Evolutionary conservation across 768 basidiomycete species (phyloP), one percentile per base, ranked within the genome.

Genomic region (Paxillus rubicundulus): DNA sequence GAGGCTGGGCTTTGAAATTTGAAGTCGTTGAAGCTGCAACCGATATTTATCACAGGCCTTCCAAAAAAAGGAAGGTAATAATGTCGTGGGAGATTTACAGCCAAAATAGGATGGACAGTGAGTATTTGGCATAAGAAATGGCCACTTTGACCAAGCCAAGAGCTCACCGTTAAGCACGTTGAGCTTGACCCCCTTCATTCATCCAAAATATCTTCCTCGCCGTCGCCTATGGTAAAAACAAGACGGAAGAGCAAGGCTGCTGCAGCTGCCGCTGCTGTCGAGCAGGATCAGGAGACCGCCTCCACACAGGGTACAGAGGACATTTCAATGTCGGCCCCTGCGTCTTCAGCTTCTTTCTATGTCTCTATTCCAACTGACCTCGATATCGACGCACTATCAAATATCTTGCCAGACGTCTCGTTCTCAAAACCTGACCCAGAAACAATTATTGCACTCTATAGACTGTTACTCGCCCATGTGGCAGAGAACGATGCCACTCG

Each of bases 331-430:
- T 61, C 62, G 5, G 43, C 50, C 16, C 48, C 57, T 28, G 18
- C 79, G 49, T 65, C 65, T 6, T 49, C 45, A 34, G n/a, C 20
- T 33, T 37, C 59, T 13, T 61, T 73, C 33, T 53, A 59, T 16
- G 64, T 88, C 34, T 62, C 73, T 46, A 70, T 90, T 45, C 89
- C 88, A 6, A 74, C 78, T 37, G 89, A 90, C 70, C 65, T 92
- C 56, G 85, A 89, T 70, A 57, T 80, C 36, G 83, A 84, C 42
- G 68, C 74, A 4, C 75, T 92, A 39, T 72, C 81, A 8, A 72
- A 70, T 57, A 69, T 89, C 38, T 72, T 91, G 3, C 89, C 88
- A 1, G 85, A 82, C 43, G 72, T 74, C 16, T 75, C 81, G 38
- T 69, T 90, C 43, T 69, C 79, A 14, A 70, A 77, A 4, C 82